These are phyloP conservation scores for Vaccinium vitisidaea DNA, from an alignment of 148 eudicot genomes.

Conservation along the genomic window DNA sequence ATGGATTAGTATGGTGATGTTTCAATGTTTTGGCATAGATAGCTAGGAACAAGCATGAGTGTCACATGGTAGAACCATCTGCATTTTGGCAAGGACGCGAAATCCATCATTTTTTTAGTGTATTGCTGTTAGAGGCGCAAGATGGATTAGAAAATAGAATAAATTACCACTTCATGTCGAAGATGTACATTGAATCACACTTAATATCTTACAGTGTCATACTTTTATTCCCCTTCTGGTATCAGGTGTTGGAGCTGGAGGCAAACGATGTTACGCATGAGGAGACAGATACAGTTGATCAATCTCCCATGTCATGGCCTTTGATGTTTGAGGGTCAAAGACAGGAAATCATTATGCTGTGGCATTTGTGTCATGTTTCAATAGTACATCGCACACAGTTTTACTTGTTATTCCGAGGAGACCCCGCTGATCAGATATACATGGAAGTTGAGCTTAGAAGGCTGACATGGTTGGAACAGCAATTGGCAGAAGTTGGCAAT, in stretches of 20 bases:
- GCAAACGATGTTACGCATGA: slow-evolving; percentile 55
- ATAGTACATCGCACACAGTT: slow-evolving; percentile 88
- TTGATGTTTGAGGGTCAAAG: slow-evolving; percentile 71
- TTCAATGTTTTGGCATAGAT: neutral
- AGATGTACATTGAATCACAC: neutral
- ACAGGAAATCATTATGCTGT: slow-evolving; percentile 81
- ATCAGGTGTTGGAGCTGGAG: slow-evolving; percentile 87
- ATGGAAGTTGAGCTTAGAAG: slow-evolving; percentile 95
- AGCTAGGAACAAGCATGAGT: neutral
- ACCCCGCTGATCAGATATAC: slow-evolving; percentile 88
- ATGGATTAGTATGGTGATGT: neutral
- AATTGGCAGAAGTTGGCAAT: slow-evolving; percentile 89
- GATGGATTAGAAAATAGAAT: neutral
- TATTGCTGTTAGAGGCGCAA: neutral
- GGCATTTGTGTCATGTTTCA: slow-evolving; percentile 98
- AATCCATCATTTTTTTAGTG: neutral
- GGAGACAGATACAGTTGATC: slow-evolving; percentile 44
- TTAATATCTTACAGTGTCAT: neutral
- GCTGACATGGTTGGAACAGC: slow-evolving; percentile 93
- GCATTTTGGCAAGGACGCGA: neutral
- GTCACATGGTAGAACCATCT: neutral
- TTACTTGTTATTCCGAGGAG: slow-evolving; percentile 79
- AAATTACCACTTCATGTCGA: neutral
- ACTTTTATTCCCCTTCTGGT: neutral
- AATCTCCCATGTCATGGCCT: slow-evolving; percentile 72